These are phyloP conservation scores for Triticum urartu DNA, from an alignment of 176 grass and related monocot genomes.

Conservation along the genomic window DNA sequence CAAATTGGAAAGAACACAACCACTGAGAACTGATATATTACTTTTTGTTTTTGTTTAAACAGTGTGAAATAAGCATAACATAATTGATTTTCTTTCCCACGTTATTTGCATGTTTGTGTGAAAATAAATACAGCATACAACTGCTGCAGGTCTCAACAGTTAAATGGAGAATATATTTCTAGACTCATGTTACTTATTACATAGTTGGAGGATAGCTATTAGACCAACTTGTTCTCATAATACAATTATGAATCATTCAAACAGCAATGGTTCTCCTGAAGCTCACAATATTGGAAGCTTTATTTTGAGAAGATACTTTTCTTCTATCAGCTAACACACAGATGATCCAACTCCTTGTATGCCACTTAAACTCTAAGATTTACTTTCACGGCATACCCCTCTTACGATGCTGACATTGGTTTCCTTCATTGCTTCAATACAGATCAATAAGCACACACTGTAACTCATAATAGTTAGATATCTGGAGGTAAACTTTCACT, in stretches of 20 bases:
- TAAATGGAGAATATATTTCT: background rate
- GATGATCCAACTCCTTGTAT: background rate
- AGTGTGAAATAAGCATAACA: background rate
- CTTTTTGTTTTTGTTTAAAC: background rate
- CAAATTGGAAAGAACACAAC: background rate
- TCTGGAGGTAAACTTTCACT: background rate
- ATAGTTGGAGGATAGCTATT: background rate
- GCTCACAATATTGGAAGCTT: slow-evolving; percentile 10
- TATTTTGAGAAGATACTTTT: background rate
- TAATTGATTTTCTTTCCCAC: background rate
- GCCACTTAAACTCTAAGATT: background rate
- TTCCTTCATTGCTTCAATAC: slow-evolving; percentile 1
- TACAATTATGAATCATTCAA: slow-evolving; percentile 1
- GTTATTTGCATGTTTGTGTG: background rate
- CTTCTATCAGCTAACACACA: background rate
- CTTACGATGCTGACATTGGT: background rate
- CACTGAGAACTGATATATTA: background rate
- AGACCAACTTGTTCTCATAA: slow-evolving; percentile 8
- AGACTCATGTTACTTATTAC: background rate
- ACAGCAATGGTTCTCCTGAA: background rate
- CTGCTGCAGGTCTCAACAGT: background rate
- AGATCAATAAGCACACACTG: background rate
- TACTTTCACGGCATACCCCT: background rate
- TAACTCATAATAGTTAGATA: background rate
- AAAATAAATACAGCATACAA: slow-evolving; percentile 4